These are phyloP conservation scores for Sugiyamaella grinbergsii DNA, from an alignment of 1,139 yeast genomes.

Conservation along the genomic window DNA sequence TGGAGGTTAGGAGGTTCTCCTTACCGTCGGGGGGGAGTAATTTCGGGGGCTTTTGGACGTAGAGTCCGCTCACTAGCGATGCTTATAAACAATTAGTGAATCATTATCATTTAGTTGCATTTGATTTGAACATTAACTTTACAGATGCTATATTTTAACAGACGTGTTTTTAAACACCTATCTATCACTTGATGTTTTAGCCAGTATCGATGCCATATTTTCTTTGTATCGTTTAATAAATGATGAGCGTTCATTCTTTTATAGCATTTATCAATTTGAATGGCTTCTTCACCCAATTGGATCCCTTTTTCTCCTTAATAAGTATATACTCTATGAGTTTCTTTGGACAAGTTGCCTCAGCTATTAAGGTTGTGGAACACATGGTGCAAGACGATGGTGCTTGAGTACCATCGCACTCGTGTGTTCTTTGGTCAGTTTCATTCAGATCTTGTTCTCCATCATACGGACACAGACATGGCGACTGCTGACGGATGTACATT, in stretches of 20 bases:
- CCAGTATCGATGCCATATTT: too few species aligned
- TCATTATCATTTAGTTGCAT: too few species aligned
- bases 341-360: neutral
- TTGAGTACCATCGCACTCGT: neutral
- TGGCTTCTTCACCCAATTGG: constrained; percentile 1
- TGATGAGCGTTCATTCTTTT: neutral
- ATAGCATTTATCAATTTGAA: neutral
- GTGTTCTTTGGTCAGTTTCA: neutral
- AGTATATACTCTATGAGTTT: neutral
- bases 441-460: too few species aligned
- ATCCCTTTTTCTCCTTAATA: neutral
- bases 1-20: neutral
- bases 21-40: too few species aligned
- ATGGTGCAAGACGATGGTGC: neutral
- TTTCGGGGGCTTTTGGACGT: too few species aligned
- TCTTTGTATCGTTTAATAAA: neutral
- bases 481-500: constrained; percentile 8
- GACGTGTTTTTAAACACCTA: too few species aligned
- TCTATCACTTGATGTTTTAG: too few species aligned
- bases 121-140: too few species aligned
- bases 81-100: too few species aligned
- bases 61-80: too few species aligned
- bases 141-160: too few species aligned
- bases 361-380: neutral
- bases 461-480: too few species aligned